Base-by-base conservation (phyloP, 2,329 filamentous ascomycete genomes). In the Amauroascus niger region DNA sequence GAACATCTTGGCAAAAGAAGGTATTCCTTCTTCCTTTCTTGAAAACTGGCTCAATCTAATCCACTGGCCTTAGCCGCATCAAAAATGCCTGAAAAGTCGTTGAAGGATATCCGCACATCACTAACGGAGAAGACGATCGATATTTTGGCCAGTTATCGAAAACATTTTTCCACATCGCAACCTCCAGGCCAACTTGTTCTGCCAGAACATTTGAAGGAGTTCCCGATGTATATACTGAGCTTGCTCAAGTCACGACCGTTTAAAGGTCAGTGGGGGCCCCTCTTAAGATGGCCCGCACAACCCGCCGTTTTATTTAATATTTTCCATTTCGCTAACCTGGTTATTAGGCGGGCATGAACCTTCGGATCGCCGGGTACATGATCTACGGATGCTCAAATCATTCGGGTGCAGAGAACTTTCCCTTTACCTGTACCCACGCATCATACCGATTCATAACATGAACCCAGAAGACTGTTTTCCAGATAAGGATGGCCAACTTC, bases 201-300 rank as follows among this genome's bases (percentile, higher is more conserved):
- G 71, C 93, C 93, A 0, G 93, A 98, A 71, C 87, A 91, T 60
- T 79, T 98, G 28, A 97, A 97, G 67, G 93, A 98, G 67, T 90
- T 95, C 63, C 83, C 86, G 64, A 97, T 98, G 89, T 97, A 93
- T 69, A 87, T 94, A 71, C 82, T 98, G 8, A 85, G 87, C 46
- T 74, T 97, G 59, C 74, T 95, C 67, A 98, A 98, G 70, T 90
- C 82, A 54, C 83, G 93, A 55, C 90, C 91, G 2, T 89, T 97
- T 74, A 97, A 97, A 74, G 80, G 74, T 75, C 63, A 58, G 62
- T 43, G 20, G 48, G n/a, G 24, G 14, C 22, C 14, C 26, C 45
- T 24, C 14, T 50, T 40, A 32, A 2, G 26, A 24, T 22, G 16
- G 13, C n/a, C 9, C n/a, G 35, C 35, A 35, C 4, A 3, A 14